A percentile compares a stretch with the other conserved stretches of the same genome.
phyloP scores from a whole-genome alignment of 164 flowering plant genomes.

The Magnolia sinica region DNA sequence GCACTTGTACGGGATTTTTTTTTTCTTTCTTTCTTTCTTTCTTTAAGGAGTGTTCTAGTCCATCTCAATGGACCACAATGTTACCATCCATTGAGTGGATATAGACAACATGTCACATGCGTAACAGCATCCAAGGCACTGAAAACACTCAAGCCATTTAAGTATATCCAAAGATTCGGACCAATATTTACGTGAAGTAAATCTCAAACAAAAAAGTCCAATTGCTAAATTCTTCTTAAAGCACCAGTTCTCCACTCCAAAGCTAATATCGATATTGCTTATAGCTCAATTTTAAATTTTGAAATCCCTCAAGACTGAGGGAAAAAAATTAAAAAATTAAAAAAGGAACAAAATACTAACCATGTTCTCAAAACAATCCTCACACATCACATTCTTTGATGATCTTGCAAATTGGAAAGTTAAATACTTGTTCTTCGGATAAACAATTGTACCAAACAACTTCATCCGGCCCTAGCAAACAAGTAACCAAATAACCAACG shows the following conservation, averaged over 20 bases:
- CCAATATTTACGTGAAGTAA: too few species aligned
- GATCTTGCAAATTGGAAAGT: constrained; percentile 79
- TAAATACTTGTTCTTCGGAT: constrained; percentile 83
- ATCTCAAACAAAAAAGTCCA: too few species aligned
- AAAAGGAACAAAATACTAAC: constrained; percentile 34
- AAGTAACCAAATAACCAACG: neutral
- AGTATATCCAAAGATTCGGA: too few species aligned
- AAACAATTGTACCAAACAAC: constrained; percentile 88
- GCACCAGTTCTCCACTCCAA: neutral
- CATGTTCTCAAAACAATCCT: constrained; percentile 87
- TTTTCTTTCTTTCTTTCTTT: too few species aligned
- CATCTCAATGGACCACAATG: neutral
- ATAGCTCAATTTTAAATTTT: neutral
- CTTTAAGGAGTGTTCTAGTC: neutral
- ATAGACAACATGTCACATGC: neutral
- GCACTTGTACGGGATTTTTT: neutral
- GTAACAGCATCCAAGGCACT: neutral
- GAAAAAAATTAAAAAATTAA: too few species aligned
- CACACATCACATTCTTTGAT: constrained; percentile 82
- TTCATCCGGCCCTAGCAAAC: constrained; percentile 75
- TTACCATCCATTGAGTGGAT: neutral
- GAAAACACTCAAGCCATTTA: too few species aligned
- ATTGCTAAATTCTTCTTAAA: too few species aligned
- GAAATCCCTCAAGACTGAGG: neutral
- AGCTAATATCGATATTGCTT: neutral